Evolutionary conservation across 768 basidiomycete species (phyloP), one percentile per base, ranked within the genome.

Genomic region (Hygrophoropsis aurantiaca): DNA sequence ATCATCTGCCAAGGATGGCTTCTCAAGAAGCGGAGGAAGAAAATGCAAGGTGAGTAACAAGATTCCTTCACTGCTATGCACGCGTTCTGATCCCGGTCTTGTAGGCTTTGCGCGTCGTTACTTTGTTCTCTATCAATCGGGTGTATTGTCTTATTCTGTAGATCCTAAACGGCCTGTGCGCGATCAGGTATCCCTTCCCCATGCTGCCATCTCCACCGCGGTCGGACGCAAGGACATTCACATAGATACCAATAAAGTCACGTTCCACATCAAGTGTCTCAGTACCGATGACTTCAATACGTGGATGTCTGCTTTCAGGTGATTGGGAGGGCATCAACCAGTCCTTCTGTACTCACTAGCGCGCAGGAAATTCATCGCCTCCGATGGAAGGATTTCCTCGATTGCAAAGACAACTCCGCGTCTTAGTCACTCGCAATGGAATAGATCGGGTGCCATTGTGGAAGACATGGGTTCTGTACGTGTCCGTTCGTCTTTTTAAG

Each of bases 81-180:
- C 18, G 19, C 42, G 20, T 32, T 11, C 40, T 40, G 20, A 24
- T 35, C 50, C 33, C 11, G 1, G 20, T 4, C 42, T 23, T 35
- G 8, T 61, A 91, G 90, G 90, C 9, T 92, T 89, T 67, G 90
- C 90, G 15, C 84, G 87, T 42, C 83, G 89, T 37, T 90, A 89
- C 68, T 92, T 93, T 57, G 77, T 77, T 27, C 72, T 93, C 9
- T 70, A 79, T 53, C 73, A 80, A 30, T 79, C 81, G 9, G 90
- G 90, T 9, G 62, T 81, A n/a, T 71, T 93, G 40, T 77, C 79
- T 3, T 93, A 93, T 55, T 79, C 88, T 1, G 78, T 89, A 49
- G 80, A 84, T 49, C 86, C 85, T 11, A 83, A 81, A 10, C 82
- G 81, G 46, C 82, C 87, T 16, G 58, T 80, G 48, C 80, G 90